Conservation (phyloP, 352 stramenopile genomes). For the Phytopythium boreale region DNA sequence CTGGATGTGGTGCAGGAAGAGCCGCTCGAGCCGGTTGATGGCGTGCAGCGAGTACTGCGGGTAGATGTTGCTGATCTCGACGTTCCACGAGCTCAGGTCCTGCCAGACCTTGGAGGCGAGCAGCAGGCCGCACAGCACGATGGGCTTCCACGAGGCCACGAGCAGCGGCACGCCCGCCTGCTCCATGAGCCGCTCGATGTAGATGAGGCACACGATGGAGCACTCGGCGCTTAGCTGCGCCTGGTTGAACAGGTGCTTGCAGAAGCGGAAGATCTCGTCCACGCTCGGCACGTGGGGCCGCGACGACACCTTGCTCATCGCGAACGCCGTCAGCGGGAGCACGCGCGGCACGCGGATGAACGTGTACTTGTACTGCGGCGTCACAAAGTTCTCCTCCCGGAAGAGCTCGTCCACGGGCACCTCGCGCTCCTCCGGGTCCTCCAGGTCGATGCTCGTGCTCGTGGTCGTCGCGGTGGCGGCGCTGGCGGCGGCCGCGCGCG, state of each 20-base stretch:
- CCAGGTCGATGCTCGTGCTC: conserved; percentile 8
- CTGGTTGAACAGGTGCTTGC: conserved; percentile 95
- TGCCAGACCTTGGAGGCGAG: conserved; percentile 99
- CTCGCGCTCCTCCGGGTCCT: conserved; percentile 56
- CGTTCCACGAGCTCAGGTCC: conserved; percentile 98
- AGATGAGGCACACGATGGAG: conserved; percentile 98
- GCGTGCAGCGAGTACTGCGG: conserved; percentile 96
- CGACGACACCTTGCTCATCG: conserved; percentile 82
- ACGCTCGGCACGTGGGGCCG: conserved; percentile 85
- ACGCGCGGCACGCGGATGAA: conserved; percentile 73
- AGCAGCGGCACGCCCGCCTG: conserved; percentile 94
- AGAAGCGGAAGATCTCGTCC: conserved; percentile 92
- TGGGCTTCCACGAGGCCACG: conserved; percentile 95
- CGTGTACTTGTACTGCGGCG: conserved; percentile 87
- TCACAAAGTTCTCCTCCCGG: conserved; percentile 87
- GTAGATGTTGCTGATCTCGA: conserved; percentile 98
- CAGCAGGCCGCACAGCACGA: conserved; percentile 96
- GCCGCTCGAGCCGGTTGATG: conserved; percentile 97
- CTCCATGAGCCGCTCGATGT: conserved; percentile 99
- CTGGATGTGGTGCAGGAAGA: conserved; percentile 97
- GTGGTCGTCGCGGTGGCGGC: conserved; percentile 12
- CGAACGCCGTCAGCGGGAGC: conserved; percentile 73
- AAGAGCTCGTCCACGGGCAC: conserved; percentile 82
- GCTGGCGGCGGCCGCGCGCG: neutral
- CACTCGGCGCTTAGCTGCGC: conserved; percentile 98